Evolutionary conservation across 148 eudicot species (phyloP).

Genomic region (Fagopyrum homotropicum): DNA sequence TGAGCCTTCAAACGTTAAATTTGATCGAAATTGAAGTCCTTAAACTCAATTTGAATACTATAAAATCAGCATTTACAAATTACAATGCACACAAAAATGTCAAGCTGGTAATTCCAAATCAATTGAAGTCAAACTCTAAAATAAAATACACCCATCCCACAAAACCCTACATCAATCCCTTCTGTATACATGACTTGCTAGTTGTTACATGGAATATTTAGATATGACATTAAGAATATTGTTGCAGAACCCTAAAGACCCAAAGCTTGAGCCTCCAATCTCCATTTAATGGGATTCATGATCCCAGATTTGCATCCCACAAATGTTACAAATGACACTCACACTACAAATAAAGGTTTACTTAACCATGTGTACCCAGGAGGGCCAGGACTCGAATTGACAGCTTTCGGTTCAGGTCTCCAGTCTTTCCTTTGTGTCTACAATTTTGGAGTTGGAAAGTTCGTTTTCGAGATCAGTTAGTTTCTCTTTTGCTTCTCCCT

Average conservation of each 20-base stretch:
- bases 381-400: neutral
- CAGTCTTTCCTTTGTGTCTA: conserved; percentile 12
- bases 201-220: neutral
- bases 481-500: conserved; percentile 62
- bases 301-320: neutral
- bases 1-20: no score
- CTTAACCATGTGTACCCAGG: neutral
- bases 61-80: neutral
- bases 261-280: neutral
- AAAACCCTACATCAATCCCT: neutral
- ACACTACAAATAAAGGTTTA: neutral
- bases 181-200: neutral
- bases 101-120: neutral
- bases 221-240: no score
- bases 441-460: conserved; percentile 23
- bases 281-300: neutral
- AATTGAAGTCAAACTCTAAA: neutral
- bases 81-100: conserved; percentile 6
- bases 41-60: no score
- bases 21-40: no score
- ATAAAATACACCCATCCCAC: neutral
- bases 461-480: conserved; percentile 44
- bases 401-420: neutral
- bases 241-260: neutral
- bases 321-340: neutral